phyloP scores from a whole-genome alignment of 108 stramenopile genomes.

The Conticribra guillardii region DNA sequence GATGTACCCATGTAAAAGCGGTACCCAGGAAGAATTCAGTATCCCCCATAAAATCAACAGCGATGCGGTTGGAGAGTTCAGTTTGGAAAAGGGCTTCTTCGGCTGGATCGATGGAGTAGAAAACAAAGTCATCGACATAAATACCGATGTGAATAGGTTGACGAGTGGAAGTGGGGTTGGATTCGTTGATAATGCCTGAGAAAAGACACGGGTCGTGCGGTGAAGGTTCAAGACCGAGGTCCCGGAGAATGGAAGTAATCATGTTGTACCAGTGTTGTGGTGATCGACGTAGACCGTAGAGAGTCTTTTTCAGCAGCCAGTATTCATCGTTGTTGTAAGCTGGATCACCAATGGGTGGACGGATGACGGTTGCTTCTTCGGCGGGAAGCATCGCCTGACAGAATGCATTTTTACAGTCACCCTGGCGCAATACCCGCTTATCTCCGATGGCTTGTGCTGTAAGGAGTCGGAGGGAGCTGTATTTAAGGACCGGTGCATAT shows the following conservation, averaged over 20 bases:
- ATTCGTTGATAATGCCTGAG: background rate
- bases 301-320: constrained; percentile 13
- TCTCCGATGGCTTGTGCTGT: background rate
- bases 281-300: constrained; percentile 18
- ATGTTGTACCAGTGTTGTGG: constrained; percentile 26
- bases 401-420: constrained; percentile 27
- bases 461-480: constrained; percentile 11
- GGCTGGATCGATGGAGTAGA: constrained; percentile 9
- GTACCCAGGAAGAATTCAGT: too few species aligned
- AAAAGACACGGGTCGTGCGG: constrained; percentile 15
- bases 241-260: constrained; percentile 1
- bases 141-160: background rate
- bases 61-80: background rate
- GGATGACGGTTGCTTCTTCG: constrained; percentile 1
- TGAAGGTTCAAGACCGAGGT: too few species aligned
- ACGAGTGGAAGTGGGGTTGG: background rate
- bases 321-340: too few species aligned
- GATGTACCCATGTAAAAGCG: too few species aligned
- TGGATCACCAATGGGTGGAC: too few species aligned
- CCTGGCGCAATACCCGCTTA: constrained; percentile 10
- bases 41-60: constrained; percentile 27
- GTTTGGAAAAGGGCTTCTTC: constrained; percentile 6
- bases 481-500: constrained; percentile 29
- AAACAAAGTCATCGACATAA: too few species aligned
- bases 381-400: constrained; percentile 20